Base-by-base conservation (phyloP, 345 rosid genomes). In the Kernera saxatilis region DNA sequence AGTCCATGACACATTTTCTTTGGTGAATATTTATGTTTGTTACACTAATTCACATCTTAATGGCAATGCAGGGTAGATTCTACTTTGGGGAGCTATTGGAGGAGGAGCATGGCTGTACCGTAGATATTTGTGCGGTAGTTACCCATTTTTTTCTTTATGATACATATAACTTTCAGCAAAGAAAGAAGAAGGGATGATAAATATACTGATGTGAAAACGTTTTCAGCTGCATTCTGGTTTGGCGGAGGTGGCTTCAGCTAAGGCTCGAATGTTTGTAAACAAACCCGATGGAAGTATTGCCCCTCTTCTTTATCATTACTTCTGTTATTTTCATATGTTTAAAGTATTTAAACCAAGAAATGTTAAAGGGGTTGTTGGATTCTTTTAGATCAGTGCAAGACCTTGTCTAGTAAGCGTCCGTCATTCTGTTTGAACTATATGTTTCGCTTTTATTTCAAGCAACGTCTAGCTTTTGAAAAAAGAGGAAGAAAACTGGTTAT, bases 161-260 rank as follows among this genome's bases (percentile, higher is more conserved):
- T 64, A 46, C 61, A 53, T 70, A 30, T 52, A 55, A 23, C 29
- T 59, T 60, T 30, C 61, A 41, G n/a, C 17, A 19, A 39, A 15
- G 14, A 72, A 32, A 58, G 55, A 64, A 15, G 37, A 44, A 58
- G 7, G 21, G 60, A 5, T 7, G 35, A 50, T 65, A 63, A 56
- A 69, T 46, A 26, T 57, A 66, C 57, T 58, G 54, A 39, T 39
- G 57, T 72, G 70, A 58, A 33, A 61, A 71, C 21, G 59, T 50
- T 80, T 86, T 55, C 93, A 90, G 98, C 56, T 88, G 82, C 98
- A 92, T 85, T 82, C 90, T 72, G 93, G 97, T 61, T 72, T 92
- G 77, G 98, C 95, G 23, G 98, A 92, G 81, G 93, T 92, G 54
- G 98, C 98, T 73, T 95, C 96, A 70, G 98, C 96, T 52, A 90